Percentiles rank a stretch among this genome's conserved stretches.
phyloP scores from a whole-genome alignment of 768 basidiomycete species.

The Agrocybe praecox region DNA sequence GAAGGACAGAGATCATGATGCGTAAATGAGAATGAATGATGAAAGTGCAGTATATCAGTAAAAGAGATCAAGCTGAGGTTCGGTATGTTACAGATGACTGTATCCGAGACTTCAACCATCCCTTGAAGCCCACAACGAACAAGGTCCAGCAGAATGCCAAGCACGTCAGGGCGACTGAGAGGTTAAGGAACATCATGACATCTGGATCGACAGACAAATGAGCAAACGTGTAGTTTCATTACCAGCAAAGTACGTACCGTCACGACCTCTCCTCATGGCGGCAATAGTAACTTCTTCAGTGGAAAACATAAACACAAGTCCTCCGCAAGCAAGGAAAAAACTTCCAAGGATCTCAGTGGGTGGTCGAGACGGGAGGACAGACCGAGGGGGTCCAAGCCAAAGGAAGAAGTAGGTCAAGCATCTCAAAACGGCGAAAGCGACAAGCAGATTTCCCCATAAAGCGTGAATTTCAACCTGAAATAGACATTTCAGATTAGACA shows the following conservation, averaged over 20 bases:
- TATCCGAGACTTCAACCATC: constrained; percentile 62
- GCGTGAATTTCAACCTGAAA: constrained; percentile 82
- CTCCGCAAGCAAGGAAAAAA: constrained; percentile 87
- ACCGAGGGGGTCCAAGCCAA: constrained; percentile 83
- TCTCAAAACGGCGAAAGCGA: constrained; percentile 76
- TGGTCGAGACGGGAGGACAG: constrained; percentile 87
- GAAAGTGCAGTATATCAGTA: constrained; percentile 2
- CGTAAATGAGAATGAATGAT: neutral
- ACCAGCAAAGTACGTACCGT: constrained; percentile 52
- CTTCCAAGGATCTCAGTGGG: constrained; percentile 91
- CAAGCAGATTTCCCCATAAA: constrained; percentile 89
- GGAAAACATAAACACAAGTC: constrained; percentile 87
- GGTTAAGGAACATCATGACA: constrained; percentile 88
- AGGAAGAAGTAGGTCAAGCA: constrained; percentile 94
- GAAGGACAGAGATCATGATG: neutral
- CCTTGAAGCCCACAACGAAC: constrained; percentile 76
- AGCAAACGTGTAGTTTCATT: constrained; percentile 4
- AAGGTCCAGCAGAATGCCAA: constrained; percentile 87
- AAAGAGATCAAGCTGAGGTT: constrained; percentile 21
- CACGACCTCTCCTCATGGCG: constrained; percentile 88
- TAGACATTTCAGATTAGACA: constrained; percentile 2
- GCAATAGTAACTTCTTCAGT: constrained; percentile 89
- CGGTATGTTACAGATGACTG: constrained; percentile 31
- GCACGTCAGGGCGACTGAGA: constrained; percentile 85
- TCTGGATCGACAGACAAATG: constrained; percentile 40